A percentile compares a stretch with the other conserved stretches of the same genome.
phyloP scores from a whole-genome alignment of 1,139 yeast genomes.

The Magnusiomyces sp. region DNA sequence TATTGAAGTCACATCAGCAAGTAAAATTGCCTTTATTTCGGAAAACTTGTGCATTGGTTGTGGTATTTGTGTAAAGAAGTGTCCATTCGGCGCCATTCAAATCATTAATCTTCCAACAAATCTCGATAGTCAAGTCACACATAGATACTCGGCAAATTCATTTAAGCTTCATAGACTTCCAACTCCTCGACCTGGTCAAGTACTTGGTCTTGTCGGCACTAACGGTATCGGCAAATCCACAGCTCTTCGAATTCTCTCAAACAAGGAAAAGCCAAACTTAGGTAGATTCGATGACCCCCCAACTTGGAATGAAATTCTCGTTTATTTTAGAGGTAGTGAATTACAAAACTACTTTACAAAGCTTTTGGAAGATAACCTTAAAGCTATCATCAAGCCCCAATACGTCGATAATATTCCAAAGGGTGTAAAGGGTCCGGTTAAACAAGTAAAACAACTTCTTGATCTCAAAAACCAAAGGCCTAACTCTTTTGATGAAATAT shows the following conservation, averaged over 20 bases:
- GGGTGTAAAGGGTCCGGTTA: constrained; percentile 86
- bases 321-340: constrained; percentile 91
- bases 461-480: constrained; percentile 65
- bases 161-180: constrained; percentile 96
- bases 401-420: constrained; percentile 95
- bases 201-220: constrained; percentile 92
- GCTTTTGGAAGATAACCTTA: constrained; percentile 84
- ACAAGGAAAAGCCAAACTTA: constrained; percentile 93
- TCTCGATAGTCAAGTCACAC: constrained; percentile 85
- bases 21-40: constrained; percentile 92
- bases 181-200: constrained; percentile 98
- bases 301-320: constrained; percentile 90
- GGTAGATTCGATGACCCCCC: constrained; percentile 95
- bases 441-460: constrained; percentile 77
- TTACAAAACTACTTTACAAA: constrained; percentile 93
- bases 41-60: constrained; percentile 96
- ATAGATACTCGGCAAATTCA: constrained; percentile 94
- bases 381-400: constrained; percentile 95
- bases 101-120: constrained; percentile 95
- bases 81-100: constrained; percentile 95
- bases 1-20: constrained; percentile 87
- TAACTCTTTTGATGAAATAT: constrained; percentile 51
- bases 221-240: constrained; percentile 99
- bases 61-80: constrained; percentile 97
- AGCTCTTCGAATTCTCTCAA: constrained; percentile 96